Evolutionary conservation across 495 filamentous ascomycete species (phyloP).

Genomic region (Aspergillus nanangensis): DNA sequence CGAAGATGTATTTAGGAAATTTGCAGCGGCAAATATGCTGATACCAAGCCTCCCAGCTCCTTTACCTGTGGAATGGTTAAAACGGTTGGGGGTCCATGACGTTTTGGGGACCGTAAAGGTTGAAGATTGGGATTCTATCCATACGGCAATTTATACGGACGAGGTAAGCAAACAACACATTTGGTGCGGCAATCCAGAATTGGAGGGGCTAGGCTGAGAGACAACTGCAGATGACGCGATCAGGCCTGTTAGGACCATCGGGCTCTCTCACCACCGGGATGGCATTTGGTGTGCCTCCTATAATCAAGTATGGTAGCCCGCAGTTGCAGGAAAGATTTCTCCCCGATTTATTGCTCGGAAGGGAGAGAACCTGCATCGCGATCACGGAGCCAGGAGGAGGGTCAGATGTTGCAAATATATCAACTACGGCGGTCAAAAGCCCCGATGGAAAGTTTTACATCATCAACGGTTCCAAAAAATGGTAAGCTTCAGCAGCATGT

Average conservation of each 20-base stretch:
- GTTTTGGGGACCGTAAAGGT: slow-evolving; percentile 66
- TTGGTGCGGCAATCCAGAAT: too few relatives aligned
- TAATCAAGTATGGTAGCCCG: slow-evolving; percentile 60
- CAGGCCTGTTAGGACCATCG: slow-evolving; percentile 56
- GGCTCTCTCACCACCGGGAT: slow-evolving; percentile 60
- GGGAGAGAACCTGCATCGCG: slow-evolving; percentile 65
- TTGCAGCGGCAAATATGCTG: slow-evolving; percentile 59
- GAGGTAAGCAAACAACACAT: too few relatives aligned
- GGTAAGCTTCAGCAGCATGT: too few relatives aligned
- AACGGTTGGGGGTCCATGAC: slow-evolving; percentile 57
- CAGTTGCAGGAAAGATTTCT: slow-evolving; percentile 59
- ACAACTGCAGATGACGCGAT: slow-evolving; percentile 55
- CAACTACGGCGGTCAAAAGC: slow-evolving; percentile 60
- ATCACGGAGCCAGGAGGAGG: slow-evolving; percentile 75
- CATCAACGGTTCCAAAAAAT: slow-evolving; percentile 76
- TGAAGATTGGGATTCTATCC: slow-evolving; percentile 71
- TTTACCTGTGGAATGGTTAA: slow-evolving; percentile 62
- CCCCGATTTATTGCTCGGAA: slow-evolving; percentile 61
- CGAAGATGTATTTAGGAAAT: slow-evolving; percentile 56
- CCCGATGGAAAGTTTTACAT: slow-evolving; percentile 63
- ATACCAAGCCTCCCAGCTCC: slow-evolving; percentile 62
- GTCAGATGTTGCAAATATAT: slow-evolving; percentile 66
- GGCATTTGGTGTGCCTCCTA: slow-evolving; percentile 65
- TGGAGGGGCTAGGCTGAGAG: too few relatives aligned
- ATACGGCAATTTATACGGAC: slow-evolving; percentile 63